Conservation (phyloP, 2,329 filamentous ascomycete genomes). For the Penicillium sp. region DNA sequence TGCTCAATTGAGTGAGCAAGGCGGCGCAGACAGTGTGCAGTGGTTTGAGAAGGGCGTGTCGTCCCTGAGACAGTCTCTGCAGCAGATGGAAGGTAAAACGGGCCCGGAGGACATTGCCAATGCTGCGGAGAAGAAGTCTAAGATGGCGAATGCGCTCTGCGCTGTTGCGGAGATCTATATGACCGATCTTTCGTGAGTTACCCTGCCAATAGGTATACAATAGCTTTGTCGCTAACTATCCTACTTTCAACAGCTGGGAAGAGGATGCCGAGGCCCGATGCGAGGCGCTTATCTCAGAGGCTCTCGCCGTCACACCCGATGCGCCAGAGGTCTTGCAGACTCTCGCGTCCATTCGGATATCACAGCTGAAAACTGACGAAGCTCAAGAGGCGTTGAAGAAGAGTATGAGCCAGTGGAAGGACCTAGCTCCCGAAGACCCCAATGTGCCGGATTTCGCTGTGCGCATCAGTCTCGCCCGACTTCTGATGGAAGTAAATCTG, state of each 20-base stretch:
- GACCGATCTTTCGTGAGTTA: constrained; percentile 79
- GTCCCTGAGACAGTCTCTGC: constrained; percentile 67
- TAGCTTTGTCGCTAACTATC: constrained; percentile 9
- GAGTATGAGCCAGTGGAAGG: constrained; percentile 78
- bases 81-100: constrained; percentile 52
- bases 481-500: constrained; percentile 87
- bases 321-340: constrained; percentile 91
- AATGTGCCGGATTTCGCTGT: constrained; percentile 79
- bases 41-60: constrained; percentile 63
- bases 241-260: constrained; percentile 55
- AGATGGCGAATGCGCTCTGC: constrained; percentile 86
- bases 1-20: constrained; percentile 72
- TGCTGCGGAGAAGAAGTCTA: constrained; percentile 67
- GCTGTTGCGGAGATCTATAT: constrained; percentile 96
- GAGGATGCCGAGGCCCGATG: constrained; percentile 83
- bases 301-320: constrained; percentile 74
- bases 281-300: constrained; percentile 84
- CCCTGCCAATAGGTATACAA: background rate
- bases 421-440: constrained; percentile 65
- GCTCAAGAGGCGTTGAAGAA: constrained; percentile 70
- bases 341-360: constrained; percentile 87
- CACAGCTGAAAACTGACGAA: constrained; percentile 72
- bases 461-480: constrained; percentile 72
- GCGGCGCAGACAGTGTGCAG: constrained; percentile 54
- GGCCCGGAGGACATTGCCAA: constrained; percentile 36